Percentiles rank a stretch among this genome's conserved stretches.
phyloP scores from a whole-genome alignment of 352 stramenopile species.

The Pythium angustatum region DNA sequence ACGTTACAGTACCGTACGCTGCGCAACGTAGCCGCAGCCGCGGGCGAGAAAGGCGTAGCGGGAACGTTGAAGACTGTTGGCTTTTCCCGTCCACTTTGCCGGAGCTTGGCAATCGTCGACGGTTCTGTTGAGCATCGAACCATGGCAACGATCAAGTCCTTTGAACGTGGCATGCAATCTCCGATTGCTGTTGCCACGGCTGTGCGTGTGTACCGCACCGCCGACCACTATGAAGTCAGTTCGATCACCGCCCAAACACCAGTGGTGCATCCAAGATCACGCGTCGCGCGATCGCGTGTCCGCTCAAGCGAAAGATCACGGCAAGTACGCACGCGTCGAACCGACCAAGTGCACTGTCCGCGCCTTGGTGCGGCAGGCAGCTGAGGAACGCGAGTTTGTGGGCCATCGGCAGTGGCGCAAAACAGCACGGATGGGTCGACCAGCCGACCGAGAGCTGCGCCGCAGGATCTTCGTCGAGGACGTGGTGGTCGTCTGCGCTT shows the following conservation, averaged over 20 bases:
- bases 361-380: neutral
- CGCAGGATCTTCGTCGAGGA: neutral
- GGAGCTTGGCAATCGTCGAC: no score
- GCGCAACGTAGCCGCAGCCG: no score
- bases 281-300: neutral
- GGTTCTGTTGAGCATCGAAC: no score
- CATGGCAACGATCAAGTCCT: no score
- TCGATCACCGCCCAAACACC: conserved; percentile 1
- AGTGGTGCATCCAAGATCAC: conserved; percentile 3
- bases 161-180: no score
- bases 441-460: neutral
- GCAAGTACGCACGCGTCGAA: conserved; percentile 11
- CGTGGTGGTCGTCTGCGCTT: neutral
- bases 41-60: no score
- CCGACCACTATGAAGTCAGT: no score
- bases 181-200: no score
- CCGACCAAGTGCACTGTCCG: neutral
- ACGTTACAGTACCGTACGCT: no score
- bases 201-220: no score
- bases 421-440: neutral
- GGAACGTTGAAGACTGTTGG: no score
- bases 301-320: conserved; percentile 4
- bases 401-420: neutral
- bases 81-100: no score
- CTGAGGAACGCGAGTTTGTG: conserved; percentile 11